Evolutionary conservation across 148 eudicot genomes (phyloP).

Genomic region (Suaeda aralocaspica): DNA sequence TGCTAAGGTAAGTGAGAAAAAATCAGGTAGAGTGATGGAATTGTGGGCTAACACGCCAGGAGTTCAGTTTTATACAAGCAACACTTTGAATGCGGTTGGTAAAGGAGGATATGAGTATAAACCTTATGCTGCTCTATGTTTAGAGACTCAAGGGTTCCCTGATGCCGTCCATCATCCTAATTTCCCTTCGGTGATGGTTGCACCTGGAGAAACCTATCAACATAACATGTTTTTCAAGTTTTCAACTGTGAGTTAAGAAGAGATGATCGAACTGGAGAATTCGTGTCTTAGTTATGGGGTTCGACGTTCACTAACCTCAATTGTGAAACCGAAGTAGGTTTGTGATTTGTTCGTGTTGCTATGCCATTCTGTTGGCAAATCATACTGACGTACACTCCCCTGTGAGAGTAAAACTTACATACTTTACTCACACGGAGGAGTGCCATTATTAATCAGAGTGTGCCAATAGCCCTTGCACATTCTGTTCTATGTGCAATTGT

Average conservation of each 20-base stretch:
- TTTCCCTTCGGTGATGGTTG: slow-evolving; percentile 67
- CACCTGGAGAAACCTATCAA: slow-evolving; percentile 42
- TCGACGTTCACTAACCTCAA: too few relatives aligned
- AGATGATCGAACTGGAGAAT: too few relatives aligned
- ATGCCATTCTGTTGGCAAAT: too few relatives aligned
- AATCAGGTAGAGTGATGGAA: slow-evolving; percentile 57
- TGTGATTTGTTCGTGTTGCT: too few relatives aligned
- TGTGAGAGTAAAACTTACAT: too few relatives aligned
- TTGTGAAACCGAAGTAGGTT: too few relatives aligned
- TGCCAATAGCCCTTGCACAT: too few relatives aligned
- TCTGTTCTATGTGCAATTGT: too few relatives aligned
- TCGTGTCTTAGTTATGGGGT: too few relatives aligned
- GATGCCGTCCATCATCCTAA: slow-evolving; percentile 74
- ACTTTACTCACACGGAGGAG: too few relatives aligned
- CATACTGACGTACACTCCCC: too few relatives aligned
- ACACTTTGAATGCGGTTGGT: slow-evolving; percentile 39
- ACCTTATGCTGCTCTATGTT: slow-evolving; percentile 51
- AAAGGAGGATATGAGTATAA: slow-evolving; percentile 57
- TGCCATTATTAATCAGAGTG: too few relatives aligned
- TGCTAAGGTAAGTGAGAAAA: slow-evolving; percentile 40
- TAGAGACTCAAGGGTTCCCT: slow-evolving; percentile 88
- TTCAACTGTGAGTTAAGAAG: slow-evolving; percentile 20
- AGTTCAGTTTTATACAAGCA: slow-evolving; percentile 69
- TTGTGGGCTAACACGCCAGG: slow-evolving; percentile 58
- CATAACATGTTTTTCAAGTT: slow-evolving; percentile 62